Conservation (phyloP, 257 asterid genomes). For the Hygrophila difformis region DNA sequence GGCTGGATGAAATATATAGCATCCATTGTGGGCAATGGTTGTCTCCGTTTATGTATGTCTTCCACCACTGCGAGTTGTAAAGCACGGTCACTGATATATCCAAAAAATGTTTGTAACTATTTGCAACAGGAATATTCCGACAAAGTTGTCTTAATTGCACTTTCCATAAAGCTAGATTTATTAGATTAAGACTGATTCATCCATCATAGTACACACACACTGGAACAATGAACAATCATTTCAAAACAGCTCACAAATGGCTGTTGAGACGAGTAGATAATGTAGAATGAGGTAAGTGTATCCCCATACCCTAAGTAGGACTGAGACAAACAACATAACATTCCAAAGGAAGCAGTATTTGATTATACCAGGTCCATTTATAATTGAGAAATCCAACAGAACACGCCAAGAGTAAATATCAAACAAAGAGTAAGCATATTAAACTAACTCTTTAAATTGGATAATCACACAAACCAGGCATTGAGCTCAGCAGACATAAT, state of each 20-base stretch:
- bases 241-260: neutral
- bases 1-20: slow-evolving; percentile 97
- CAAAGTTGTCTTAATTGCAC: slow-evolving; percentile 11
- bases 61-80: slow-evolving; percentile 81
- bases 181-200: slow-evolving; percentile 4
- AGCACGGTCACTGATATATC: slow-evolving; percentile 23
- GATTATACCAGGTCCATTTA: neutral
- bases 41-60: slow-evolving; percentile 93
- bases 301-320: neutral
- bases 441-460: no score
- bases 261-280: slow-evolving; percentile 4
- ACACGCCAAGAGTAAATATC: neutral
- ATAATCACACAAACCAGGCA: neutral
- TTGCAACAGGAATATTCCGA: slow-evolving; percentile 10
- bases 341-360: neutral
- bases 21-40: slow-evolving; percentile 94
- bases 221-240: no score
- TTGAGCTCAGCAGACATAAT: neutral
- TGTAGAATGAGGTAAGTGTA: no score
- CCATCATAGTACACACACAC: neutral
- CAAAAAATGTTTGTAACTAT: slow-evolving; percentile 6
- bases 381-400: slow-evolving; percentile 1
- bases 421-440: no score
- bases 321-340: slow-evolving; percentile 1
- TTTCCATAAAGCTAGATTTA: slow-evolving; percentile 11